phyloP scores from a whole-genome alignment of 1,284 basidiomycete species.

The Gomphus sp. region DNA sequence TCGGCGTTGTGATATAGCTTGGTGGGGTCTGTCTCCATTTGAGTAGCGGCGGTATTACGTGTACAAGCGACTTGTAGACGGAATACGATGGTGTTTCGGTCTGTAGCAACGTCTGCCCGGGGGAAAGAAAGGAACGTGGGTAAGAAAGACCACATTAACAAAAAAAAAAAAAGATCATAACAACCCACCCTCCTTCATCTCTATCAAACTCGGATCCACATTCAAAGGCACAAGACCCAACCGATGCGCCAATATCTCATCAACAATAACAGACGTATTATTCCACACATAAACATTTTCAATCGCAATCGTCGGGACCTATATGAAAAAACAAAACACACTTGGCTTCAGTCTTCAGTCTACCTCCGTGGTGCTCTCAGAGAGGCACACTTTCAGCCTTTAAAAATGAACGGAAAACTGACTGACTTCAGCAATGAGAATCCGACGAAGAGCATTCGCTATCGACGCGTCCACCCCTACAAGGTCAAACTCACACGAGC shows the following conservation, averaged over 20 bases:
- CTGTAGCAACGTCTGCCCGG: constrained; percentile 50
- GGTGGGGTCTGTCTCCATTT: constrained; percentile 49
- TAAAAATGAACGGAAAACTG: constrained; percentile 15
- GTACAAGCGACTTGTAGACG: constrained; percentile 67
- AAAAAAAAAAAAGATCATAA: background rate
- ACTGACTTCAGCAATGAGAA: constrained; percentile 87
- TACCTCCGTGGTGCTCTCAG: background rate
- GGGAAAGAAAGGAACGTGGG: background rate
- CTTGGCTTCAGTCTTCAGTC: constrained; percentile 1
- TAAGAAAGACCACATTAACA: background rate
- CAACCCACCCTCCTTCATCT: constrained; percentile 32
- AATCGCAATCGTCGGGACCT: constrained; percentile 91
- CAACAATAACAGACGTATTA: constrained; percentile 92
- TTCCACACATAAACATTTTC: constrained; percentile 93
- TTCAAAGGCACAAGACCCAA: constrained; percentile 87
- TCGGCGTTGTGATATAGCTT: constrained; percentile 64
- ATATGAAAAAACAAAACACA: constrained; percentile 21
- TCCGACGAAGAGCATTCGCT: constrained; percentile 89
- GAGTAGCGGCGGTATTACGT: constrained; percentile 36
- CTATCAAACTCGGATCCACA: constrained; percentile 68
- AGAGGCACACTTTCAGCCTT: background rate
- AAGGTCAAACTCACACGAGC: constrained; percentile 89
- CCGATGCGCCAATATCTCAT: constrained; percentile 89
- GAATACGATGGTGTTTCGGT: constrained; percentile 92
- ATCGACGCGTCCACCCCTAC: constrained; percentile 95